A percentile compares a stretch with the other conserved stretches of the same genome.
These are phyloP conservation scores for Ophiostoma australiae DNA, from an alignment of 2,329 filamentous ascomycete genomes.

Conservation along the genomic window DNA sequence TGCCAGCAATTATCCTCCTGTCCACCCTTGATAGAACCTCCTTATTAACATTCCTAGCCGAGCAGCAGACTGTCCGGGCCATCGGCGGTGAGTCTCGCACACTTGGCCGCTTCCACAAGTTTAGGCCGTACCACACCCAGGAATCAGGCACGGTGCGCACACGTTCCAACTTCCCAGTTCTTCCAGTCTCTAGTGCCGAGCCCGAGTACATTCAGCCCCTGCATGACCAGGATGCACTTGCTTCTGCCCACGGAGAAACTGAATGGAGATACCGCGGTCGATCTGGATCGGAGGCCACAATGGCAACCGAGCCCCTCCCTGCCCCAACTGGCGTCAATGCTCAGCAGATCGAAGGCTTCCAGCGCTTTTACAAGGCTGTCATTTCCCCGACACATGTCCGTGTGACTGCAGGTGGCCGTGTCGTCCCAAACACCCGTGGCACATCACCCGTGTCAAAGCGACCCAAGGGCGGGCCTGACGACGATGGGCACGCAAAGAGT, in stretches of 20 bases:
- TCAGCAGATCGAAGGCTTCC: constrained; percentile 61
- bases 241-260: constrained; percentile 28
- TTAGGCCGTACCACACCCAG: constrained; percentile 15
- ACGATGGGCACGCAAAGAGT: constrained; percentile 29
- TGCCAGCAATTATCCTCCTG: not conserved
- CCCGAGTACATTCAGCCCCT: constrained; percentile 31
- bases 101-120: constrained; percentile 24
- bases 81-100: constrained; percentile 20
- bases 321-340: constrained; percentile 50
- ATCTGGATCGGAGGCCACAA: constrained; percentile 45
- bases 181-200: constrained; percentile 34
- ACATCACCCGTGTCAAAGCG: constrained; percentile 50
- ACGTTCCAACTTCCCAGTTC: constrained; percentile 36
- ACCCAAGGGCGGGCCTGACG: constrained; percentile 39
- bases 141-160: not conserved
- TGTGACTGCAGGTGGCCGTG: constrained; percentile 62
- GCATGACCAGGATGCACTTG: not conserved
- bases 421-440: constrained; percentile 59
- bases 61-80: constrained; percentile 10
- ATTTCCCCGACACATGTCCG: constrained; percentile 62
- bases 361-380: constrained; percentile 63
- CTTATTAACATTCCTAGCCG: not conserved
- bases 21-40: not conserved
- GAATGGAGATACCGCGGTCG: constrained; percentile 36
- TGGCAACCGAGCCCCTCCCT: constrained; percentile 47